Base-by-base conservation (phyloP, 495 filamentous ascomycete genomes). In the Podospora bellae-mahoneyi region DNA sequence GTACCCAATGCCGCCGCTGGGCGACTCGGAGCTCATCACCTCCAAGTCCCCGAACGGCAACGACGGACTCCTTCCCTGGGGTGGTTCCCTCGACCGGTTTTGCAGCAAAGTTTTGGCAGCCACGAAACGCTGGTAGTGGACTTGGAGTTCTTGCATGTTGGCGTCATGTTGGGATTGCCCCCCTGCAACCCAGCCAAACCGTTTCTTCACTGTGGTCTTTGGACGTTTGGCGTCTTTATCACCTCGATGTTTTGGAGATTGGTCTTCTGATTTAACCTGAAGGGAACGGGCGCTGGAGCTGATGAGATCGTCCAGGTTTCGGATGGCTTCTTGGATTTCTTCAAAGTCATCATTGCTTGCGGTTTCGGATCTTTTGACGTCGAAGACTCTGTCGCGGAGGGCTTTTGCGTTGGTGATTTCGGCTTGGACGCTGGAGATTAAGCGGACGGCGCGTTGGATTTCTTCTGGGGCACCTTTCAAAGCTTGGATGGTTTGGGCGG, bases 101-200 rank as follows among this genome's bases (percentile, higher is more conserved):
- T 61, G 23, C 3, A 61, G 13, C 20, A 61, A 2, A 4, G 23
- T 30, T 26, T 18, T 61, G 16, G 20, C 20, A 18, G 26, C 16
- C 5, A 61, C 7, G 6, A 61, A 30, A 26, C 23, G 16, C 59
- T 18, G 23, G 16, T 61, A 26, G 16, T 23, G 19, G 27, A 61
- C 23, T 30, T 61, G 59, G 5, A 61, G 27, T 20, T 61, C 23
- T 30, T 61, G 59, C 20, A 61, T 7, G 13, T 61, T 61, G n/a
- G 23, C 23, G 16, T 61, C 59, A 28, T 28, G 30, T 6, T 28
- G 23, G 10, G 26, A 4, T 28, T 28, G n/a, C 4, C 59, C 59
- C 5, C 59, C 59, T 5, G 3, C 16, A 2, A 61, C 59, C 59
- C 59, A 61, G 23, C 59, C 26, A 15, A 61, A 61, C 26, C 59